phyloP scores from a whole-genome alignment of 148 eudicot genomes.

The Persicaria maculosa region DNA sequence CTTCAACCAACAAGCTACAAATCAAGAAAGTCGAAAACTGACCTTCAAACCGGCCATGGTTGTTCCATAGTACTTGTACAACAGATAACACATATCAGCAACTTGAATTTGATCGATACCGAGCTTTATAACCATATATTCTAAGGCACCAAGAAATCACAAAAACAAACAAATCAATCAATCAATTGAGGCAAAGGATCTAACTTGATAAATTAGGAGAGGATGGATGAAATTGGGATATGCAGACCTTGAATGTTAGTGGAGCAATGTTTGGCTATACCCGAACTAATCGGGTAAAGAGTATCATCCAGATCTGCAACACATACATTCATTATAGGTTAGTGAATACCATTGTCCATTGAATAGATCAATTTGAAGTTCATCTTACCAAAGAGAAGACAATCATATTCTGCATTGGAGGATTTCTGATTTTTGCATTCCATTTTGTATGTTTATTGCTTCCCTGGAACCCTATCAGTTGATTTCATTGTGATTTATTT shows the following conservation, averaged over 20 bases:
- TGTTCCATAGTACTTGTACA: constrained; percentile 86
- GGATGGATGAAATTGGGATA: background rate
- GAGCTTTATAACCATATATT: constrained; percentile 69
- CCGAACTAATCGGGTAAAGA: constrained; percentile 80
- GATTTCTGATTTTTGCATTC: background rate
- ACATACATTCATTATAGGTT: background rate
- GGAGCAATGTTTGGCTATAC: constrained; percentile 48
- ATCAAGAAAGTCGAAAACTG: background rate
- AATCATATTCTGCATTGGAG: constrained; percentile 1
- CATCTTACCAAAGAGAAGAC: constrained; percentile 9
- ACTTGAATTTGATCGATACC: constrained; percentile 62
- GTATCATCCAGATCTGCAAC: constrained; percentile 93
- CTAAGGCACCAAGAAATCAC: constrained; percentile 23
- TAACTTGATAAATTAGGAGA: background rate
- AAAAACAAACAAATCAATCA: background rate
- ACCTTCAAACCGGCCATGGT: constrained; percentile 74
- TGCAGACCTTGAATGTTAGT: constrained; percentile 64
- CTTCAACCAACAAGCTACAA: background rate
- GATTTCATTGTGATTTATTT: background rate
- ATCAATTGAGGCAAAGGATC: background rate
- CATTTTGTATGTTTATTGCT: background rate
- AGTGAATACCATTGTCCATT: background rate
- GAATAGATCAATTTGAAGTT: background rate
- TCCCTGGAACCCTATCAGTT: background rate
- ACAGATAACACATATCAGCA: constrained; percentile 41